Percentiles rank a stretch among this genome's conserved stretches.
Conservation (phyloP, 805 yeast genomes). For the Clavispora carvajalis region DNA sequence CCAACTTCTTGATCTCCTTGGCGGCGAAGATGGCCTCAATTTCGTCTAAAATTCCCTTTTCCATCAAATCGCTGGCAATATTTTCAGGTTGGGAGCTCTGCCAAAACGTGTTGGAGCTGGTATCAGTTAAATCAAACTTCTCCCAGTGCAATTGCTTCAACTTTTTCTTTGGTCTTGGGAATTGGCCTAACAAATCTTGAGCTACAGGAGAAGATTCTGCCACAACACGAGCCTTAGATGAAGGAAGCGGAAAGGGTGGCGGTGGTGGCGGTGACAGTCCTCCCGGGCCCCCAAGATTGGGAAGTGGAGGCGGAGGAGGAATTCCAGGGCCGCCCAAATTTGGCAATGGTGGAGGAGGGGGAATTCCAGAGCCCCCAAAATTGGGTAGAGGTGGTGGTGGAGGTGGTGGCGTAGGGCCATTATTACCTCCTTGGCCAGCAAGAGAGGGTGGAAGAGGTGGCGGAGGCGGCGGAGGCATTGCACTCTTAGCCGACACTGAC, state of each 20-base stretch:
- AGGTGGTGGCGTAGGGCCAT: constrained; percentile 13
- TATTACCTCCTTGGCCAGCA: constrained; percentile 8
- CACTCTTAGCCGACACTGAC: constrained; percentile 2
- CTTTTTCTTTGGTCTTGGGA: constrained; percentile 55
- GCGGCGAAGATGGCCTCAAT: constrained; percentile 58
- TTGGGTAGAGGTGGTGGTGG: constrained; percentile 19
- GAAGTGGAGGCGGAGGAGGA: constrained; percentile 20
- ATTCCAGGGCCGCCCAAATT: constrained; percentile 4
- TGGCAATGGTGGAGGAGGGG: constrained; percentile 13
- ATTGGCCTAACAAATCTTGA: constrained; percentile 31
- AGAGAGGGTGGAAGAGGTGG: constrained; percentile 18
- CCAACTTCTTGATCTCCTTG: constrained; percentile 44
- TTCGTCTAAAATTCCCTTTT: constrained; percentile 61
- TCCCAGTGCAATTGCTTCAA: constrained; percentile 84
- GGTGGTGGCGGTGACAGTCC: constrained; percentile 15
- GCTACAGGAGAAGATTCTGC: constrained; percentile 19
- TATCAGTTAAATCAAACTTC: constrained; percentile 44
- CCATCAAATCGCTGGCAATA: constrained; percentile 45
- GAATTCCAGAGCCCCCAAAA: constrained; percentile 17
- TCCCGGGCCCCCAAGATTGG: constrained; percentile 10
- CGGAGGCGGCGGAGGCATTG: constrained; percentile 28
- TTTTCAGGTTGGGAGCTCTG: constrained; percentile 36
- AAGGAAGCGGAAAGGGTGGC: constrained; percentile 21
- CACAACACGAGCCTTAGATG: constrained; percentile 10
- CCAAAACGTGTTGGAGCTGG: constrained; percentile 61